Evolutionary conservation across 441 rosid genomes (phyloP).

Genomic region (Biscutella laevigata): DNA sequence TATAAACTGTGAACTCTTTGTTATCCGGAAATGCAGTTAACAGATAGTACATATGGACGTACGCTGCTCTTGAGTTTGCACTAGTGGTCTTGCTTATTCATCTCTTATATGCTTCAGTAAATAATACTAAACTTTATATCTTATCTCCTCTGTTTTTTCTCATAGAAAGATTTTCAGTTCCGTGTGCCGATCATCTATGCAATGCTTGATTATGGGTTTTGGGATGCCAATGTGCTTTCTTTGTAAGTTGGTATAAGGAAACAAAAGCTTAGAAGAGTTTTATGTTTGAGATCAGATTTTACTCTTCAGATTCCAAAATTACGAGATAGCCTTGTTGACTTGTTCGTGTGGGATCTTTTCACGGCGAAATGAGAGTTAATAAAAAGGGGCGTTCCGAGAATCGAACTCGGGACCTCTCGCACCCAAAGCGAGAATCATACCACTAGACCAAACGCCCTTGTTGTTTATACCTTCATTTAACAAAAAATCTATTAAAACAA

Average conservation of each 20-base stretch:
- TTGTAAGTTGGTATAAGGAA: conserved; percentile 6
- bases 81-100: conserved; percentile 57
- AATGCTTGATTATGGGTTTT: conserved; percentile 50
- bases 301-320: not conserved
- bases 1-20: not conserved
- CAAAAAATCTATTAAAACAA: too few species aligned
- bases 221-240: conserved; percentile 48
- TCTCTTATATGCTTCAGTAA: conserved; percentile 48
- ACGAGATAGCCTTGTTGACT: not conserved
- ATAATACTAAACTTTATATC: conserved; percentile 28
- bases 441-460: conserved; percentile 61
- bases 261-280: not conserved
- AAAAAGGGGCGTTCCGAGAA: conserved; percentile 66
- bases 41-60: conserved; percentile 82
- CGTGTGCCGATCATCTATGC: conserved; percentile 51
- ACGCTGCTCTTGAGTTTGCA: conserved; percentile 78
- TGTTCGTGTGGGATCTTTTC: too few species aligned
- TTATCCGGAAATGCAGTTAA: conserved; percentile 41
- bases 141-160: too few species aligned
- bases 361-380: too few species aligned
- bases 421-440: conserved; percentile 61
- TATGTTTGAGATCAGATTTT: not conserved
- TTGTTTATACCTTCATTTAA: too few species aligned
- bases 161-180: conserved; percentile 39
- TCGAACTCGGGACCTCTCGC: conserved; percentile 73